phyloP scores from a whole-genome alignment of 2,329 filamentous ascomycete species.

The Fulvia fulva region DNA sequence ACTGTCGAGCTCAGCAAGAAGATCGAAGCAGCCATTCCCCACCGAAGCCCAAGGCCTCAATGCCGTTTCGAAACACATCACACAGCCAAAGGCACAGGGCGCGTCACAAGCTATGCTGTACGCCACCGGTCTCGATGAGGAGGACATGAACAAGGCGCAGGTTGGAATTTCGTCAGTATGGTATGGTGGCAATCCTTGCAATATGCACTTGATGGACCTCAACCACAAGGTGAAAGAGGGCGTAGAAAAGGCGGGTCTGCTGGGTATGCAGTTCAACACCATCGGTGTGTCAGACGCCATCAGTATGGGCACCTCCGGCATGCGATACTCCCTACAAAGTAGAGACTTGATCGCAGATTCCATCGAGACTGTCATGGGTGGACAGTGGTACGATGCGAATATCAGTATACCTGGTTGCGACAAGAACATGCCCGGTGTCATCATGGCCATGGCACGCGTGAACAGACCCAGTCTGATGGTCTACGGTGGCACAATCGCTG shows the following conservation, averaged over 20 bases:
- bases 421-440: constrained; percentile 91
- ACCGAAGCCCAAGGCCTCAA: constrained; percentile 56
- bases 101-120: constrained; percentile 99
- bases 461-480: constrained; percentile 97
- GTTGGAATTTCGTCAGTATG: constrained; percentile 97
- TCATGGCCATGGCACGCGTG: constrained; percentile 82
- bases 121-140: constrained; percentile 80
- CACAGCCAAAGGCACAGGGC: constrained; percentile 95
- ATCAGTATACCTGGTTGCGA: constrained; percentile 96
- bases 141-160: constrained; percentile 93
- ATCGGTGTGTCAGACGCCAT: constrained; percentile 97
- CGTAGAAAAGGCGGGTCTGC: constrained; percentile 67
- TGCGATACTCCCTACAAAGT: constrained; percentile 80
- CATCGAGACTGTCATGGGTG: constrained; percentile 98
- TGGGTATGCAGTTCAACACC: constrained; percentile 98
- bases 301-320: constrained; percentile 96
- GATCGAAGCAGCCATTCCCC: constrained; percentile 21
- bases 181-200: constrained; percentile 98
- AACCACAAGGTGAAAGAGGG: constrained; percentile 72
- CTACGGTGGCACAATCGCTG: constrained; percentile 90
- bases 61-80: constrained; percentile 78
- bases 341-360: constrained; percentile 96
- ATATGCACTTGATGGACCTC: constrained; percentile 95
- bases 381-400: constrained; percentile 98
- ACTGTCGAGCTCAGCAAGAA: constrained; percentile 19